Evolutionary conservation across 164 flowering plant species (phyloP).

Genomic region (Liriodendron chinense): DNA sequence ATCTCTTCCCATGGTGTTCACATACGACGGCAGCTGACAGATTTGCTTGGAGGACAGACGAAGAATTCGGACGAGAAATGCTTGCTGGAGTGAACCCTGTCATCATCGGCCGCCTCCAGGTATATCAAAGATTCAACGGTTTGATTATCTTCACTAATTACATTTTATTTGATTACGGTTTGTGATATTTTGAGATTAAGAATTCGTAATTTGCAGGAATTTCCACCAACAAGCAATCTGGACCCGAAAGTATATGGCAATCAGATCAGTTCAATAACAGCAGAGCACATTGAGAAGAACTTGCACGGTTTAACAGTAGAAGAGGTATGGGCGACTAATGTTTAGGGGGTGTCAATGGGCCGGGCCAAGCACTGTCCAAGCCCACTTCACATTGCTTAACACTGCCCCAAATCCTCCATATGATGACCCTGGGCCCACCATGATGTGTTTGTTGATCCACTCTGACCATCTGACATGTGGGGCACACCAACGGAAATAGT

Average conservation of each 20-base stretch:
- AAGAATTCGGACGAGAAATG: slow-evolving; percentile 89
- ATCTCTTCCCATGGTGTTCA: too few species aligned
- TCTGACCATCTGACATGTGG: background rate
- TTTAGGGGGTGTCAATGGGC: too few species aligned
- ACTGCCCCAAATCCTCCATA: too few species aligned
- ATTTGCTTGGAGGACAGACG: slow-evolving; percentile 90
- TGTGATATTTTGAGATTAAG: background rate
- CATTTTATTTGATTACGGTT: background rate
- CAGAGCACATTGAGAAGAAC: slow-evolving; percentile 45
- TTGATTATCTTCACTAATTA: background rate
- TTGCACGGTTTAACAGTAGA: slow-evolving; percentile 60
- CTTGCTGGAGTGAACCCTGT: slow-evolving; percentile 94
- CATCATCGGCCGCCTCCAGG: slow-evolving; percentile 57
- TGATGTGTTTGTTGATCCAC: too few species aligned
- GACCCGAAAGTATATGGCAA: slow-evolving; percentile 60
- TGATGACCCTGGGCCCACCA: too few species aligned
- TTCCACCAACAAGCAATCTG: slow-evolving; percentile 76
- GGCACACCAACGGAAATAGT: too few species aligned
- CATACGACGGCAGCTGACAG: slow-evolving; percentile 41
- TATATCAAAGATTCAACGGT: slow-evolving; percentile 17
- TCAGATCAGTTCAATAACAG: slow-evolving; percentile 56
- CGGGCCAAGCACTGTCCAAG: too few species aligned
- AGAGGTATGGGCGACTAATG: slow-evolving; percentile 32
- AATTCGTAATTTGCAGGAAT: slow-evolving; percentile 43
- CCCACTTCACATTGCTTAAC: too few species aligned